These are phyloP conservation scores for Phytophthora constricta DNA, from an alignment of 352 stramenopile species.

Conservation along the genomic window DNA sequence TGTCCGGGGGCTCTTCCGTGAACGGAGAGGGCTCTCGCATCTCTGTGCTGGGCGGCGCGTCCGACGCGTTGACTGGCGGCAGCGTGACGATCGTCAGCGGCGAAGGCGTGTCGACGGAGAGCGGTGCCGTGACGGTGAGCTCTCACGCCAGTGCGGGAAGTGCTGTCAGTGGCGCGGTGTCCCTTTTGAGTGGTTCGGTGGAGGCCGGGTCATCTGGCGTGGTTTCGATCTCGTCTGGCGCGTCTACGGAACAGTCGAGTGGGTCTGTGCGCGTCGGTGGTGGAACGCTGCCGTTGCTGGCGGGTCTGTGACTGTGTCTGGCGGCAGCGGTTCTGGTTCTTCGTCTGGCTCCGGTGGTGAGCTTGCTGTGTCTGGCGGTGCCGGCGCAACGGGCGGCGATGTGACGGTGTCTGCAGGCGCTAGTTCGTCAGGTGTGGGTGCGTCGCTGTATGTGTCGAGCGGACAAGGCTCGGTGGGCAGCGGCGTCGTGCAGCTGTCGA, in stretches of 20 bases:
- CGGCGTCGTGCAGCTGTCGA: not conserved
- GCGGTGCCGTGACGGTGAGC: slow-evolving; percentile 25
- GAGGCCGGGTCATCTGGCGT: not conserved
- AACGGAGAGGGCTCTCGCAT: slow-evolving; percentile 13
- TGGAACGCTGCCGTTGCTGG: not conserved
- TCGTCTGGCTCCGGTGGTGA: not conserved
- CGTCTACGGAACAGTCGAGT: not conserved
- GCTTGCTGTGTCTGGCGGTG: not conserved
- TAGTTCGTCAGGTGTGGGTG: not conserved
- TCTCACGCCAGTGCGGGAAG: slow-evolving; percentile 13
- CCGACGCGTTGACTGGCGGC: slow-evolving; percentile 3
- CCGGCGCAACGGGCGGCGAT: not conserved
- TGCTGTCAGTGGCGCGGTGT: not conserved
- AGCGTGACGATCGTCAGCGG: slow-evolving; percentile 2
- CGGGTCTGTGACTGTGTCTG: not conserved
- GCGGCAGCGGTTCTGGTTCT: not conserved
- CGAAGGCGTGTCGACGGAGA: slow-evolving; percentile 11
- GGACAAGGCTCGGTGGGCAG: not conserved
- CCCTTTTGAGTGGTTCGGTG: not conserved
- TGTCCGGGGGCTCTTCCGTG: slow-evolving; percentile 18
- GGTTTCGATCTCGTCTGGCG: slow-evolving; percentile 2
- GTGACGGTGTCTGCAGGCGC: not conserved
- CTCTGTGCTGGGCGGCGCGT: slow-evolving; percentile 9
- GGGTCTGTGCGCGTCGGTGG: not conserved
- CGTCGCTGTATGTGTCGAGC: not conserved